Evolutionary conservation across 73 alveolate genomes (phyloP).

Genomic region (Symbiodinium pilosum): DNA sequence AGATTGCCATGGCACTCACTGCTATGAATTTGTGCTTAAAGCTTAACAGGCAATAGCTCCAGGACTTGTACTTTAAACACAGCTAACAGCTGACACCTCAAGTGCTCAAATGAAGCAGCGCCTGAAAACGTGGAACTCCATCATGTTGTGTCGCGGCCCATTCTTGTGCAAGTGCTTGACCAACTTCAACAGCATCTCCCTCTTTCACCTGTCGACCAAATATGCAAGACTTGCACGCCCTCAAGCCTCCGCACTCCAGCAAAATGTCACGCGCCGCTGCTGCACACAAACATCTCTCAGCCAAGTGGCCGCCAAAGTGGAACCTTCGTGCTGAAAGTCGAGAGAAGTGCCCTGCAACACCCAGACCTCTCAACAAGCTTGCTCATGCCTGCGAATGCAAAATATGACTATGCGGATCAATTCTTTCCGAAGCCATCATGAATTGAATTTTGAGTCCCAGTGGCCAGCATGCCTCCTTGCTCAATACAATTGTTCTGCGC

Average conservation of each 20-base stretch:
- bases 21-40: too few species aligned
- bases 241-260: too few species aligned
- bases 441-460: neutral
- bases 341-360: slow-evolving; percentile 45
- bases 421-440: too few species aligned
- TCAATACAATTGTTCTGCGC: slow-evolving; percentile 42
- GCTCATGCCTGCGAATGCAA: too few species aligned
- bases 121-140: slow-evolving; percentile 84
- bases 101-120: too few species aligned
- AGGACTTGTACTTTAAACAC: too few species aligned
- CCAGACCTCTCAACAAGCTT: slow-evolving; percentile 71
- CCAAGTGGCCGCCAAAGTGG: slow-evolving; percentile 41
- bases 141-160: slow-evolving; percentile 18
- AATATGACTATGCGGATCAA: too few species aligned
- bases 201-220: neutral
- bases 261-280: too few species aligned
- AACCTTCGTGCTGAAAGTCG: slow-evolving; percentile 58
- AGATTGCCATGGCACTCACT: too few species aligned
- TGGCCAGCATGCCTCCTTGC: slow-evolving; percentile 11
- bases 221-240: neutral
- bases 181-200: slow-evolving; percentile 29
- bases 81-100: too few species aligned
- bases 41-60: too few species aligned
- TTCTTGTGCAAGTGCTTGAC: slow-evolving; percentile 43
- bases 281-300: neutral